A percentile compares a stretch with the other conserved stretches of the same genome.
phyloP scores from a whole-genome alignment of 1,284 basidiomycete genomes.

The Leccinum solheimii region DNA sequence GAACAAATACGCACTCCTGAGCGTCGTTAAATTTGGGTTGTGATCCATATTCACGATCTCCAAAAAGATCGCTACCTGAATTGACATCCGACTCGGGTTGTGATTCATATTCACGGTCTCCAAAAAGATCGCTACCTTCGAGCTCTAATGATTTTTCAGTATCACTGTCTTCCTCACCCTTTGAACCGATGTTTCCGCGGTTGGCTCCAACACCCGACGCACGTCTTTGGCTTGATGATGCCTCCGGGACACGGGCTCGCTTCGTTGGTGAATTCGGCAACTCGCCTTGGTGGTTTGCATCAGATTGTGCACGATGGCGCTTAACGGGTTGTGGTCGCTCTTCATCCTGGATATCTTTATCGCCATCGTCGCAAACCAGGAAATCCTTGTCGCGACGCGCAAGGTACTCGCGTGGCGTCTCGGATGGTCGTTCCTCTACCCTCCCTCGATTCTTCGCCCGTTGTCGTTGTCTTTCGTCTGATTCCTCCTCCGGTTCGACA shows the following conservation, averaged over 20 bases:
- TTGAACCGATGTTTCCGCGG: not conserved
- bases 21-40: not conserved
- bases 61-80: not conserved
- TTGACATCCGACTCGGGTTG: not conserved
- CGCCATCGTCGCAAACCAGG: not conserved
- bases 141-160: slow-evolving; percentile 10
- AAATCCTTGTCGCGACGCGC: not conserved
- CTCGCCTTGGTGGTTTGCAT: slow-evolving; percentile 1
- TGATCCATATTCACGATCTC: not conserved
- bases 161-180: not conserved
- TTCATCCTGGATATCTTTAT: not conserved
- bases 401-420: not conserved
- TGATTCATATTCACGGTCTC: slow-evolving; percentile 11
- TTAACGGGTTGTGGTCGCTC: slow-evolving; percentile 13
- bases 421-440: not conserved
- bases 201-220: not conserved
- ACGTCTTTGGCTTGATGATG: not conserved
- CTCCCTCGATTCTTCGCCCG: not conserved
- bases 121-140: slow-evolving; percentile 27
- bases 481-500: not conserved
- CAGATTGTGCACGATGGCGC: slow-evolving; percentile 14
- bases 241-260: slow-evolving; percentile 12
- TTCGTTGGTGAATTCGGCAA: slow-evolving; percentile 12
- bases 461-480: not conserved
- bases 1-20: slow-evolving; percentile 16